phyloP scores from a whole-genome alignment of 148 eudicot genomes.

The Rhododendron vialii region DNA sequence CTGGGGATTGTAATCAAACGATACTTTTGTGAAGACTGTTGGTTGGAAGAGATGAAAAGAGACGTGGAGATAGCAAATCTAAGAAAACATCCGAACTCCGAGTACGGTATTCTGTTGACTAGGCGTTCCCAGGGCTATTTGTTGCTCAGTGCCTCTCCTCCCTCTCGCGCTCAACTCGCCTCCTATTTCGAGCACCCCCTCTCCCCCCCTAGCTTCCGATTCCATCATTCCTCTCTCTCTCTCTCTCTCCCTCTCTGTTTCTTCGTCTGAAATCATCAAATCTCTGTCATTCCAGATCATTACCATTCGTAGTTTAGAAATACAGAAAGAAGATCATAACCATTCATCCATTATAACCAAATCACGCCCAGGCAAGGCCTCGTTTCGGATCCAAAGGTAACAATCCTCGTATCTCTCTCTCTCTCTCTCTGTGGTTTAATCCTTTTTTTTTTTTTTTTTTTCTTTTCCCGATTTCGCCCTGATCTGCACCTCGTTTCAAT shows the following conservation, averaged over 20 bases:
- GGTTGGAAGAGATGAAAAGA: not conserved
- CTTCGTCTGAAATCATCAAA: not conserved
- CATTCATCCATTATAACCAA: not conserved
- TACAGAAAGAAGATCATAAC: not conserved
- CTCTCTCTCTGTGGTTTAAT: too few species aligned
- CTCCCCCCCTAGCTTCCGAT: not conserved
- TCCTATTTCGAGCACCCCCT: slow-evolving; percentile 22
- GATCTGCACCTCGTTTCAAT: not conserved
- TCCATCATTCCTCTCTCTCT: slow-evolving; percentile 5
- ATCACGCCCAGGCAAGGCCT: not conserved
- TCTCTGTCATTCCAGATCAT: not conserved
- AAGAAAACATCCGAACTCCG: not conserved
- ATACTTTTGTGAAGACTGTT: not conserved
- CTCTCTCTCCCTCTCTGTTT: not conserved
- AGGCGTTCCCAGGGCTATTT: not conserved
- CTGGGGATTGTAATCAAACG: too few species aligned
- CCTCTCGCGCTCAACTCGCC: slow-evolving; percentile 31
- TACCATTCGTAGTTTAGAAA: not conserved
- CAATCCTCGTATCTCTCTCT: not conserved
- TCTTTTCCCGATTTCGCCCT: not conserved
- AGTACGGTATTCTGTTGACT: not conserved
- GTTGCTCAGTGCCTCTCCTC: slow-evolving; percentile 12
- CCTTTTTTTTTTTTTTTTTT: too few species aligned
- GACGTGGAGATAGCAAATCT: not conserved
- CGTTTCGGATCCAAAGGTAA: slow-evolving; percentile 12